Conservation (phyloP, 371 early-diverging fungal species). For the Aphelidium insulamus region DNA sequence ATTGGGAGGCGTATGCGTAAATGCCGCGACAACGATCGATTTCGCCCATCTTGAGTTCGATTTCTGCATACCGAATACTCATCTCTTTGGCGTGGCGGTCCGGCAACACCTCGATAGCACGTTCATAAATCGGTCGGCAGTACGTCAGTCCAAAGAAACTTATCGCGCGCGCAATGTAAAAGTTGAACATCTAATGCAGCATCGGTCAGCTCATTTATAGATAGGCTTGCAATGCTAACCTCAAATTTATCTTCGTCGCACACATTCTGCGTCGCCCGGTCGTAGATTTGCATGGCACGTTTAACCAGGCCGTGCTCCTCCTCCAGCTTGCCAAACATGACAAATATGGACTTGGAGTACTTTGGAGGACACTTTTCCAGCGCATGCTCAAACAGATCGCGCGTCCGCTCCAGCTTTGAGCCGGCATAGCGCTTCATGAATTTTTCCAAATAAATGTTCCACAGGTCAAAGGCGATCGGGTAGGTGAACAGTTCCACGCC, state of each 20-base stretch:
- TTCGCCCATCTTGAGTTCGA: constrained; percentile 81
- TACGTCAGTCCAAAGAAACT: constrained; percentile 66
- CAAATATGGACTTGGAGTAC: constrained; percentile 58
- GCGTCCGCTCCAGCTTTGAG: constrained; percentile 63
- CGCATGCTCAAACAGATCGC: constrained; percentile 91
- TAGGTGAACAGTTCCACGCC: constrained; percentile 87
- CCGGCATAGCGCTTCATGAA: constrained; percentile 70
- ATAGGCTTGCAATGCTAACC: constrained; percentile 5
- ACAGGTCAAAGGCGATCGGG: constrained; percentile 89
- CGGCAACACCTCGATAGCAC: constrained; percentile 64
- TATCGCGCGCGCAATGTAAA: constrained; percentile 73
- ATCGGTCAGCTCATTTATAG: background rate
- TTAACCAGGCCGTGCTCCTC: constrained; percentile 79
- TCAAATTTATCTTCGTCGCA: constrained; percentile 45
- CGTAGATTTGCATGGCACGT: constrained; percentile 81
- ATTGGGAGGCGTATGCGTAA: constrained; percentile 65
- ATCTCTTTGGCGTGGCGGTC: constrained; percentile 58
- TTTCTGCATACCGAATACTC: constrained; percentile 54
- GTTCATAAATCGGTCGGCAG: constrained; percentile 73
- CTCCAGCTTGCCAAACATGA: constrained; percentile 85
- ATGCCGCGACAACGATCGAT: constrained; percentile 87
- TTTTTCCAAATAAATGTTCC: constrained; percentile 80
- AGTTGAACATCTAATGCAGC: constrained; percentile 39
- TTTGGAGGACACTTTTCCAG: constrained; percentile 65
- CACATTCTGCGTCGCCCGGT: constrained; percentile 63